A percentile compares a stretch with the other conserved stretches of the same genome.
phyloP scores from a whole-genome alignment of 192 early-diverging fungal species.

The Thoreauomyces humboldtii region DNA sequence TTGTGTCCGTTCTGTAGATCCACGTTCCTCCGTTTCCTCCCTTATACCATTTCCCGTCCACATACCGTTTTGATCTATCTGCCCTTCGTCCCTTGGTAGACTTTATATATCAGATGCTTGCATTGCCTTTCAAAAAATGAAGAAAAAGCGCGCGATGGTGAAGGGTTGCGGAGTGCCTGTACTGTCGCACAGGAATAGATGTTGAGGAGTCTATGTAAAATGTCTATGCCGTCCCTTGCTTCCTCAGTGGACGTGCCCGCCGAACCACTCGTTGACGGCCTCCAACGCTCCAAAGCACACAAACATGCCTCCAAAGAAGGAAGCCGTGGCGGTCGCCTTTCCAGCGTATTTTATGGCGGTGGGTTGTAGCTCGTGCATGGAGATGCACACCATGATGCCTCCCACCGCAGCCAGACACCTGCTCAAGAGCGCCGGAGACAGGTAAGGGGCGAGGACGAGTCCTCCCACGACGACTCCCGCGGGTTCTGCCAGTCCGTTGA shows the following conservation, averaged over 20 bases:
- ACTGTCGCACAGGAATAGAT: too few relatives aligned
- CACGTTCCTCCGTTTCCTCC: too few relatives aligned
- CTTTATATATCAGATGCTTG: too few relatives aligned
- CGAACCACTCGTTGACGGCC: constrained; percentile 41
- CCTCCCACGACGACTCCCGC: constrained; percentile 46
- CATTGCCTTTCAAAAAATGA: too few relatives aligned
- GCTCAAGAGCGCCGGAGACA: constrained; percentile 34
- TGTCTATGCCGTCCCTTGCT: too few relatives aligned
- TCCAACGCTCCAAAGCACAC: constrained; percentile 47
- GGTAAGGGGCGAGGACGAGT: constrained; percentile 29
- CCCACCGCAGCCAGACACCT: constrained; percentile 46
- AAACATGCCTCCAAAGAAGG: constrained; percentile 48
- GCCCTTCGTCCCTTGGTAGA: too few relatives aligned
- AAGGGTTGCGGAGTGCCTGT: too few relatives aligned
- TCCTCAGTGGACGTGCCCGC: constrained; percentile 25
- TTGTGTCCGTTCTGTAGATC: constrained; percentile 20
- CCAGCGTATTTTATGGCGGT: constrained; percentile 49
- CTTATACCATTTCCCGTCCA: too few relatives aligned
- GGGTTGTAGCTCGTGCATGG: constrained; percentile 51
- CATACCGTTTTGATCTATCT: too few relatives aligned
- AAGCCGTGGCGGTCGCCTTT: constrained; percentile 32
- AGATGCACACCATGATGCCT: constrained; percentile 57
- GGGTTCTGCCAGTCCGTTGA: constrained; percentile 54
- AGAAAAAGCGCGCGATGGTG: too few relatives aligned
- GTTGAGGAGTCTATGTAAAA: too few relatives aligned